phyloP scores from a whole-genome alignment of 306 rosid species.

The Citrullus amarus region DNA sequence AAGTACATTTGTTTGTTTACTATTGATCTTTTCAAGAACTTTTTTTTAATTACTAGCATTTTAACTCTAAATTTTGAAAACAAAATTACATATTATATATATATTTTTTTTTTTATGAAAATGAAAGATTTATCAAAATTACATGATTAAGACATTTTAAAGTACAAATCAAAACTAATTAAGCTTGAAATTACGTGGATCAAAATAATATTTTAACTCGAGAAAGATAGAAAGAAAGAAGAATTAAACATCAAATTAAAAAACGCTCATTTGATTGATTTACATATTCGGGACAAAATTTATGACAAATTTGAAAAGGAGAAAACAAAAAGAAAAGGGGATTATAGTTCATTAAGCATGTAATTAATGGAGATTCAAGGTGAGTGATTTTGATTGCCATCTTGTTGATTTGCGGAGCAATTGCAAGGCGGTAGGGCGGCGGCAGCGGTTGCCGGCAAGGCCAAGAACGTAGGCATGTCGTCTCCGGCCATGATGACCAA shows the following conservation, averaged over 20 bases:
- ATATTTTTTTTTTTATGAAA: too few relatives aligned
- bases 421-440: background rate
- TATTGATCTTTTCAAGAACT: too few relatives aligned
- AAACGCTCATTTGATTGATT: background rate
- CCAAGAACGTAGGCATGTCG: slow-evolving; percentile 4
- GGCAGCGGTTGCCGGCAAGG: background rate
- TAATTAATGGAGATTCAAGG: background rate
- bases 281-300: background rate
- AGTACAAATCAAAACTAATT: too few relatives aligned
- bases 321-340: background rate
- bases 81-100: too few relatives aligned
- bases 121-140: too few relatives aligned
- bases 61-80: too few relatives aligned
- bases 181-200: too few relatives aligned
- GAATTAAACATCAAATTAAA: background rate
- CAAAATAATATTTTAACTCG: too few relatives aligned
- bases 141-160: too few relatives aligned
- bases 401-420: background rate
- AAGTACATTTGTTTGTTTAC: too few relatives aligned
- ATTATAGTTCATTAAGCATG: background rate
- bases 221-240: too few relatives aligned
- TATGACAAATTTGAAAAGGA: background rate
- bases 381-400: background rate
- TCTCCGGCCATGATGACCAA: slow-evolving; percentile 12
- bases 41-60: too few relatives aligned